A percentile compares a stretch with the other conserved stretches of the same genome.
These are phyloP conservation scores for Amanita brunnescens DNA, from an alignment of 768 basidiomycete genomes.

Conservation along the genomic window DNA sequence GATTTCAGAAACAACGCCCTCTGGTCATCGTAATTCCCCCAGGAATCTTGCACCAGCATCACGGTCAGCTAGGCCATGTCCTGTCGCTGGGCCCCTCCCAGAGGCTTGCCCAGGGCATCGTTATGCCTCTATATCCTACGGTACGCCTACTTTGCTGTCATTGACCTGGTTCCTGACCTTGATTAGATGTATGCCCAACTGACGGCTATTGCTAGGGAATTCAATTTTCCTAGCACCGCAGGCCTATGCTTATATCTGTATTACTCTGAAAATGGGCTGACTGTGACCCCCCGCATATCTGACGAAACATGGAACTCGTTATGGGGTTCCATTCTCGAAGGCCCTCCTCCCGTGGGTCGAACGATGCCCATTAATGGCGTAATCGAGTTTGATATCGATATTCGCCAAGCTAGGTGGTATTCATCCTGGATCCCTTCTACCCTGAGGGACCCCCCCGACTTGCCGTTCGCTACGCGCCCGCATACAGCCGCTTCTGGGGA, in stretches of 20 bases:
- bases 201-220: slow-evolving; percentile 72
- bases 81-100: slow-evolving; percentile 49
- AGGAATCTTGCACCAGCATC: slow-evolving; percentile 44
- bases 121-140: slow-evolving; percentile 71
- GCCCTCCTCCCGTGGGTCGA: slow-evolving; percentile 21
- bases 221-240: slow-evolving; percentile 66
- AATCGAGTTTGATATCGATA: slow-evolving; percentile 84
- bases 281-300: slow-evolving; percentile 61
- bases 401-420: slow-evolving; percentile 70
- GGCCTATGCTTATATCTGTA: slow-evolving; percentile 79
- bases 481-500: slow-evolving; percentile 34
- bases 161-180: slow-evolving; percentile 4
- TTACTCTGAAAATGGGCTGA: slow-evolving; percentile 44
- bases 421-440: slow-evolving; percentile 56
- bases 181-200: slow-evolving; percentile 68
- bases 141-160: slow-evolving; percentile 25
- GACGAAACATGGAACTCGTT: slow-evolving; percentile 72
- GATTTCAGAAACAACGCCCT: slow-evolving; percentile 36
- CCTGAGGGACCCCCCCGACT: slow-evolving; percentile 33
- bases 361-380: slow-evolving; percentile 62
- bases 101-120: slow-evolving; percentile 56
- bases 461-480: slow-evolving; percentile 27
- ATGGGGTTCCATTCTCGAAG: slow-evolving; percentile 54
- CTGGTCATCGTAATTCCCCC: slow-evolving; percentile 66
- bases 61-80: slow-evolving; percentile 50